These are phyloP conservation scores for Gillenia trifoliata DNA, from an alignment of 306 rosid species.

Conservation along the genomic window DNA sequence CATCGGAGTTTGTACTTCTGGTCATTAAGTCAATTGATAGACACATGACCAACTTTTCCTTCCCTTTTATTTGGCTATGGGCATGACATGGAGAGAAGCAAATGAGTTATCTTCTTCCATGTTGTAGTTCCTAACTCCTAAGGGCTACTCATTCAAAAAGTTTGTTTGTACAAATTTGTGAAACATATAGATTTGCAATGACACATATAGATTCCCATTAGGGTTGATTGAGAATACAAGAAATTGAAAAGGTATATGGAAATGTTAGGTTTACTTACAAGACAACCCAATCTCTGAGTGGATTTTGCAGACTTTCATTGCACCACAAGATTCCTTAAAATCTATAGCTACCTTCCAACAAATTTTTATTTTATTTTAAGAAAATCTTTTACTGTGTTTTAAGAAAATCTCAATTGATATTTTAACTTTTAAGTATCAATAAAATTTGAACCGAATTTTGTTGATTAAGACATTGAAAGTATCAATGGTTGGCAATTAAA, in stretches of 20 bases:
- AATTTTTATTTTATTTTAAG: too few species aligned
- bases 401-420: background rate
- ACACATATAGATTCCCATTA: background rate
- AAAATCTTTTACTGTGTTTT: too few species aligned
- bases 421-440: background rate
- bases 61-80: background rate
- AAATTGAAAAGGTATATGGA: background rate
- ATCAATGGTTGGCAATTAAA: slow-evolving; percentile 1
- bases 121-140: background rate
- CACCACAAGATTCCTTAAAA: background rate
- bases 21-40: background rate
- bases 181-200: slow-evolving; percentile 3
- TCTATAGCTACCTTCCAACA: background rate
- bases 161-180: slow-evolving; percentile 6
- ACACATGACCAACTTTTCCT: background rate
- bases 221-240: background rate
- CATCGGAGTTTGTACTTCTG: background rate
- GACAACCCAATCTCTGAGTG: background rate
- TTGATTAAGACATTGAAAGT: background rate
- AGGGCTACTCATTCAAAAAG: background rate
- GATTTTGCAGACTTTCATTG: background rate
- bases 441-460: background rate
- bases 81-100: background rate
- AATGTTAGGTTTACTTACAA: background rate
- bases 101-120: background rate